Evolutionary conservation across 2,329 filamentous ascomycete species (phyloP), one percentile per base, ranked within the genome.

Genomic region (Fusarium duplospermum): DNA sequence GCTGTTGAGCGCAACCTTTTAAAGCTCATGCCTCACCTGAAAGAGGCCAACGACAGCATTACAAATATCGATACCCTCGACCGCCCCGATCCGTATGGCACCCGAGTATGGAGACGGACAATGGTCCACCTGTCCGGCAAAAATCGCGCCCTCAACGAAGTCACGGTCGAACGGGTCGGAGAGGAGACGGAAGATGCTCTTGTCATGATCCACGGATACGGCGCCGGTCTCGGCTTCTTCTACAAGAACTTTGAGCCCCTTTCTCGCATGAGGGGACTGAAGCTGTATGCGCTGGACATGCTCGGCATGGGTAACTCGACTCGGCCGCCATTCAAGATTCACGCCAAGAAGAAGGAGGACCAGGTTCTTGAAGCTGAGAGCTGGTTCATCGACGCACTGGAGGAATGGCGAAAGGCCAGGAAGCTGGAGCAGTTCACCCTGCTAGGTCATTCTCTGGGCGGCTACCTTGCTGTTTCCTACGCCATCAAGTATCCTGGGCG

Each of bases 221-320:
- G 96, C 56, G 96, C 96, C 3, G 96, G 96, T 1, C 88, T 99
- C 1, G 96, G 96, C 24, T 98, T 99, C 84, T 99, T 97, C 87
- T 99, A 98, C 87, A 96, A 96, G 84, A 99, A 99, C 81, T 98
- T 97, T 70, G 96, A 99, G 82, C 91, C 92, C 7, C 85, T 99
- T 36, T 95, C 93, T 54, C 91, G 95, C 20, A 85, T 91, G 1
- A 87, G 89, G 31, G 95, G 95, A 31, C 97, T 96, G 91, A 95
- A 94, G 79, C 85, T 99, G 20, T 98, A 96, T 81, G 94, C 96
- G 1, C 86, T 99, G n/a, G 96, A 99, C 79, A 91, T 98, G 88
- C 88, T 98, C 18, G 96, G 96, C 67, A 98, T 98, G 94, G 96
- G 96, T 67, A 92, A 97, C 79, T 97, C 94, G 66, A 92, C 91